Percentiles rank a stretch among this genome's conserved stretches.
These are phyloP conservation scores for Leccinum boreale DNA, from an alignment of 768 basidiomycete species.

Conservation along the genomic window DNA sequence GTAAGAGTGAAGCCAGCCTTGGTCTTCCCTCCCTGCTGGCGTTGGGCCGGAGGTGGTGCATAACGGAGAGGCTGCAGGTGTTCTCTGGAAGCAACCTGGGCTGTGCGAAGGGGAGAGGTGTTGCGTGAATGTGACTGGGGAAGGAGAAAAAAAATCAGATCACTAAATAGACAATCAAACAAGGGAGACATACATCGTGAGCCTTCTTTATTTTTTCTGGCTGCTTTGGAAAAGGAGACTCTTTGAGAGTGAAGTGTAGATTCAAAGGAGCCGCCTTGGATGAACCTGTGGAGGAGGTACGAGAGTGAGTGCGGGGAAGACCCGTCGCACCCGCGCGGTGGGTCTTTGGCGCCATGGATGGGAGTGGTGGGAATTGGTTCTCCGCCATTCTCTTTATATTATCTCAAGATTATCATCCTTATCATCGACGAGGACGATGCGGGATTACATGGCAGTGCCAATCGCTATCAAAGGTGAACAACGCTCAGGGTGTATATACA, in stretches of 20 bases:
- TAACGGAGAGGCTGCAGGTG: constrained; percentile 35
- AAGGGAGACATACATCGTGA: constrained; percentile 13
- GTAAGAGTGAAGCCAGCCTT: constrained; percentile 61
- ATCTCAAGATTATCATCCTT: constrained; percentile 1
- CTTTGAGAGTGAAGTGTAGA: constrained; percentile 70
- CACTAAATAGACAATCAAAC: constrained; percentile 8
- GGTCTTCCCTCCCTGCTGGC: constrained; percentile 32
- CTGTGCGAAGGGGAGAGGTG: constrained; percentile 23
- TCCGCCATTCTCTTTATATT: constrained; percentile 29
- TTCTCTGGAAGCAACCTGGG: constrained; percentile 29
- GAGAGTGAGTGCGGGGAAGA: constrained; percentile 58
- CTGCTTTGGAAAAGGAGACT: constrained; percentile 40
- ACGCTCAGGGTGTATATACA: not conserved
- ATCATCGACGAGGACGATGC: constrained; percentile 6
- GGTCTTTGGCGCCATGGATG: constrained; percentile 48
- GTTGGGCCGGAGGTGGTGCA: constrained; percentile 24
- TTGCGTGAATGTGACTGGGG: constrained; percentile 21
- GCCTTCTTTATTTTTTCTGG: constrained; percentile 55
- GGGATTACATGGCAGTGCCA: constrained; percentile 8
- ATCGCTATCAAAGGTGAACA: too few species aligned
- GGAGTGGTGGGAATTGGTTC: constrained; percentile 25
- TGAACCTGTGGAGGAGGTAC: constrained; percentile 52
- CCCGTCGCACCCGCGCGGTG: constrained; percentile 45
- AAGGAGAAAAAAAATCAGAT: constrained; percentile 10
- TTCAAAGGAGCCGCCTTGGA: constrained; percentile 57